Percentiles rank a stretch among this genome's conserved stretches.
Evolutionary conservation across 352 stramenopile genomes (phyloP).

Genomic region (Discostella stelligera): DNA sequence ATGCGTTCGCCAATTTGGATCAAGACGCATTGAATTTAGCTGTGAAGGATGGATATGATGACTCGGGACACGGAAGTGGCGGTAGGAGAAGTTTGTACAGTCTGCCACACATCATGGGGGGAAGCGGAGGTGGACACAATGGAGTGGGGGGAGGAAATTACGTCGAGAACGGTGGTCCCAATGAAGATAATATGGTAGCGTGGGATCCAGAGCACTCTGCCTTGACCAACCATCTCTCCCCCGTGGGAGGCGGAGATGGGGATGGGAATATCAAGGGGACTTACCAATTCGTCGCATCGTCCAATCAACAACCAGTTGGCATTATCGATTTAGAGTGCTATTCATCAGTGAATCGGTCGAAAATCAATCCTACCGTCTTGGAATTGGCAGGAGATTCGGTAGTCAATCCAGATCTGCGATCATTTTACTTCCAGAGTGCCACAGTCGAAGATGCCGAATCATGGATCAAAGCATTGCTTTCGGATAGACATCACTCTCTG

Average conservation of each 20-base stretch:
- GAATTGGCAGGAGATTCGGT: slow-evolving; percentile 71
- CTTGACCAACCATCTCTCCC: slow-evolving; percentile 2
- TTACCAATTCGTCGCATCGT: slow-evolving; percentile 39
- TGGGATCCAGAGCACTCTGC: slow-evolving; percentile 17
- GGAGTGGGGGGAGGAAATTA: neutral
- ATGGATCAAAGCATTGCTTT: slow-evolving; percentile 79
- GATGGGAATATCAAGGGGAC: slow-evolving; percentile 26
- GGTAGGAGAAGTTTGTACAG: slow-evolving; percentile 35
- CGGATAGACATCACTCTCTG: slow-evolving; percentile 77
- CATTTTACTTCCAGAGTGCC: slow-evolving; percentile 83
- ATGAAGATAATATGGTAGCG: slow-evolving; percentile 7
- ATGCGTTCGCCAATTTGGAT: slow-evolving; percentile 43
- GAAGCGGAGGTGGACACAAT: neutral
- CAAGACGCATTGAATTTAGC: slow-evolving; percentile 71
- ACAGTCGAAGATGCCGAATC: slow-evolving; percentile 65
- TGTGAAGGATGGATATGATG: slow-evolving; percentile 60
- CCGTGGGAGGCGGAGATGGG: neutral
- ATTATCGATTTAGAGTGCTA: slow-evolving; percentile 88
- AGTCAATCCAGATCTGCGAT: slow-evolving; percentile 76
- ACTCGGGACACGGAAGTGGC: slow-evolving; percentile 6
- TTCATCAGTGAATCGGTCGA: slow-evolving; percentile 68
- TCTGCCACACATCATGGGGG: slow-evolving; percentile 35
- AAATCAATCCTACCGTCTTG: slow-evolving; percentile 63
- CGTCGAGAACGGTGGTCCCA: neutral
- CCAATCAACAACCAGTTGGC: slow-evolving; percentile 71